phyloP scores from a whole-genome alignment of 2,329 filamentous ascomycete species.

The Lasiodiplodia sp. region DNA sequence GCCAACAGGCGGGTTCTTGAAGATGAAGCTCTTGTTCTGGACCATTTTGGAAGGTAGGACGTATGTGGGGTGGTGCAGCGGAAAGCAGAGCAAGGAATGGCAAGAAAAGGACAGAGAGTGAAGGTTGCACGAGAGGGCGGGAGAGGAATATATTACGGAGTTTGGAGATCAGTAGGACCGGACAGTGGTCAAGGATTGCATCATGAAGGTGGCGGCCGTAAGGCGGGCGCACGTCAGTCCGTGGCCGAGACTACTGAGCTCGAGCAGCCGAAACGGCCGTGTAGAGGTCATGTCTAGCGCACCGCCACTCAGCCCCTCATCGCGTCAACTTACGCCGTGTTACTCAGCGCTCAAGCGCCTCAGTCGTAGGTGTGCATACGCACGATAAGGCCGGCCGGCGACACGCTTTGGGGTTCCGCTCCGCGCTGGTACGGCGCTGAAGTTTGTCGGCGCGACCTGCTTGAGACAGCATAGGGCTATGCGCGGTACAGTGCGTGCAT shows the following conservation, averaged over 20 bases:
- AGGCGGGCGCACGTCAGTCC: slow-evolving; percentile 2
- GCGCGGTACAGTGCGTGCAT: background rate
- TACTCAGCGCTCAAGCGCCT: background rate
- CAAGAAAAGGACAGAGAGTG: background rate
- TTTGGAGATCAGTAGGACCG: background rate
- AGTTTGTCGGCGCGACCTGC: slow-evolving; percentile 25
- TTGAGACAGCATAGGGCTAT: slow-evolving; percentile 15
- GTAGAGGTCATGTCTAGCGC: background rate
- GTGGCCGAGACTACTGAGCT: slow-evolving; percentile 5
- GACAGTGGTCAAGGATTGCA: slow-evolving; percentile 4
- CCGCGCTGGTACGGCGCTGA: slow-evolving; percentile 16
- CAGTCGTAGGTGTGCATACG: background rate
- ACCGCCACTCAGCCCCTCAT: background rate
- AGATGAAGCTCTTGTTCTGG: slow-evolving; percentile 78
- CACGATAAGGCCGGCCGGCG: background rate
- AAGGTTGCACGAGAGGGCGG: background rate
- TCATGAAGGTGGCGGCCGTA: slow-evolving; percentile 22
- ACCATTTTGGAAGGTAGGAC: slow-evolving; percentile 49
- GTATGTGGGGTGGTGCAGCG: background rate
- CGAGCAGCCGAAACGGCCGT: slow-evolving; percentile 7
- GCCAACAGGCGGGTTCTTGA: slow-evolving; percentile 71
- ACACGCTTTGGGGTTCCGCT: background rate
- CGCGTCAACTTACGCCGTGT: background rate
- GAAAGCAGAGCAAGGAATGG: background rate
- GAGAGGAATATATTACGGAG: slow-evolving; percentile 8